These are phyloP conservation scores for Aristolochia fimbriata DNA, from an alignment of 164 flowering plant genomes.

Conservation along the genomic window DNA sequence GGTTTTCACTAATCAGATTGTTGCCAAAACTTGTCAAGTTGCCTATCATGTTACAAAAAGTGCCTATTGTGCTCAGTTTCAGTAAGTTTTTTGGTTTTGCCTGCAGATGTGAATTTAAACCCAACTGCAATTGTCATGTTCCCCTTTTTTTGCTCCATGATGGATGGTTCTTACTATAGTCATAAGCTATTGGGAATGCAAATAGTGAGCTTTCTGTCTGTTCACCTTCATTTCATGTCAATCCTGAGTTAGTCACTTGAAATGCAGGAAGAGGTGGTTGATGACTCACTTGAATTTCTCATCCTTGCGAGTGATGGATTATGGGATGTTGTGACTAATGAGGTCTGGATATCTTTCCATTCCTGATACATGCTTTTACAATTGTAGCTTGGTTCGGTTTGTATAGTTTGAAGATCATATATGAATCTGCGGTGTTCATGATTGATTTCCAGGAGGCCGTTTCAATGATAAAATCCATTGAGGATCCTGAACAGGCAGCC, in stretches of 20 bases:
- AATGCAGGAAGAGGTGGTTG: constrained; percentile 76
- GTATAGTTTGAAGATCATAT: background rate
- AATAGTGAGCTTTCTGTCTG: background rate
- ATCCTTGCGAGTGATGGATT: constrained; percentile 96
- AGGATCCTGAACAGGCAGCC: constrained; percentile 76
- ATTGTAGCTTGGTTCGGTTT: background rate
- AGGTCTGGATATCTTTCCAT: constrained; percentile 29
- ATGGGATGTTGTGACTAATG: constrained; percentile 94
- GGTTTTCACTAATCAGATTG: too few relatives aligned
- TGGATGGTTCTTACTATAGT: too few relatives aligned
- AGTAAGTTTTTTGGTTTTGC: too few relatives aligned
- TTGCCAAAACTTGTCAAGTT: too few relatives aligned
- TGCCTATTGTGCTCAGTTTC: too few relatives aligned
- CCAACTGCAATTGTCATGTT: too few relatives aligned
- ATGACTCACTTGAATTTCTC: constrained; percentile 85
- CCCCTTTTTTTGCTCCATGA: too few relatives aligned
- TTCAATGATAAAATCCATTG: constrained; percentile 57
- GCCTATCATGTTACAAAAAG: too few relatives aligned
- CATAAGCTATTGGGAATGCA: background rate
- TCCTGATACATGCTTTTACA: background rate
- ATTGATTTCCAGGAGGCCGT: constrained; percentile 66
- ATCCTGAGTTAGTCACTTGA: background rate
- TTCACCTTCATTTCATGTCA: background rate
- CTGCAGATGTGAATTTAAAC: too few relatives aligned
- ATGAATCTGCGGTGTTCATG: background rate